Conservation (phyloP, 176 grass and related monocot species). For the Bolboschoenus planiculmis region DNA sequence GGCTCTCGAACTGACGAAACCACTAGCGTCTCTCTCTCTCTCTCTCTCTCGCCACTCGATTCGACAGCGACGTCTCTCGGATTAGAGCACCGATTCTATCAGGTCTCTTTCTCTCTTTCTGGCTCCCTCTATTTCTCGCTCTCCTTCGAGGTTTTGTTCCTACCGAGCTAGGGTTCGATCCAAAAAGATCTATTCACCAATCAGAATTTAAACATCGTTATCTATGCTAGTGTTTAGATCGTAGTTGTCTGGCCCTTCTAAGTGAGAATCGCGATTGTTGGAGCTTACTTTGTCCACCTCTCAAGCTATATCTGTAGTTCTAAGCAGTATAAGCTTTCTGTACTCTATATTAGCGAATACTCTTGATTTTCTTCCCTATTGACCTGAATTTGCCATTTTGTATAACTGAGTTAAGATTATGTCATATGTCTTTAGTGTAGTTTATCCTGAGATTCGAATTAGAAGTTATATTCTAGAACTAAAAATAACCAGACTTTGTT, state of each 20-base stretch:
- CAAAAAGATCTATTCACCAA: slow-evolving; percentile 1
- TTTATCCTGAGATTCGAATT: neutral
- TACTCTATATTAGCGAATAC: neutral
- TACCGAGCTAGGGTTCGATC: slow-evolving; percentile 18
- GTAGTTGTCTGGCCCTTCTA: neutral
- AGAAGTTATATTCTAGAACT: neutral
- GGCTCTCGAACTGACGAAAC: neutral
- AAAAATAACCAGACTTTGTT: neutral
- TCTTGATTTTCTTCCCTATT: neutral
- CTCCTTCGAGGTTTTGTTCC: neutral
- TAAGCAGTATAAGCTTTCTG: neutral
- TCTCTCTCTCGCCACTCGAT: slow-evolving; percentile 1
- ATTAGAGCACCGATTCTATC: neutral
- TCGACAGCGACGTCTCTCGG: neutral
- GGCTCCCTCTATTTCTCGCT: neutral
- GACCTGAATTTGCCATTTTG: neutral
- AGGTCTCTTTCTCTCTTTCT: neutral
- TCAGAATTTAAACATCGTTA: neutral
- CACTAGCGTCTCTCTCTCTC: neutral
- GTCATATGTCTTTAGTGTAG: neutral
- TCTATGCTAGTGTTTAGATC: neutral
- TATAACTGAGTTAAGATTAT: neutral
- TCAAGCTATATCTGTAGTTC: neutral
- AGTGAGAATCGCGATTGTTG: slow-evolving; percentile 14
- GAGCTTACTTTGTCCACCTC: neutral